Evolutionary conservation across 495 filamentous ascomycete genomes (phyloP).

Genomic region (Hyphodiscus hymeniophilus): DNA sequence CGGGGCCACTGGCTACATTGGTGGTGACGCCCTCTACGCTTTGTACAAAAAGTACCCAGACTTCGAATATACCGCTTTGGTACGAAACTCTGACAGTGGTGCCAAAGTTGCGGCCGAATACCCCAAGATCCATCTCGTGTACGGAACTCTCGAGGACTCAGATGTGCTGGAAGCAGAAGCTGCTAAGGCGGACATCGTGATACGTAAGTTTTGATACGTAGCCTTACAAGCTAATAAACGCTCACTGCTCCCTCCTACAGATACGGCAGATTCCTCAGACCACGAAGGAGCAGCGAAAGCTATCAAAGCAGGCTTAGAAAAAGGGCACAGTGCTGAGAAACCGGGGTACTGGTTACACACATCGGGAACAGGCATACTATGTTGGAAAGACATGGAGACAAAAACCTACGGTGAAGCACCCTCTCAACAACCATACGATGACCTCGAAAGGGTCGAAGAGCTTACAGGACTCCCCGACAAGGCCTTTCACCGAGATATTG

Average conservation of each 20-base stretch:
- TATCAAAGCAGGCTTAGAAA: slow-evolving; percentile 35
- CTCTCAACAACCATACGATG: slow-evolving; percentile 18
- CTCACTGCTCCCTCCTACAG: slow-evolving; percentile 17
- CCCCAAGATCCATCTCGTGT: slow-evolving; percentile 45
- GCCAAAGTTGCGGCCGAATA: slow-evolving; percentile 50
- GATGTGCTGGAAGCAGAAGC: slow-evolving; percentile 49
- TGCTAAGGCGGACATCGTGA: slow-evolving; percentile 56
- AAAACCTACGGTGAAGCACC: slow-evolving; percentile 34
- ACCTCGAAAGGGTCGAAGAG: slow-evolving; percentile 13
- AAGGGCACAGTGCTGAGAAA: slow-evolving; percentile 35
- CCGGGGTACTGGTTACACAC: slow-evolving; percentile 42
- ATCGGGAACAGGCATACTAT: slow-evolving; percentile 38
- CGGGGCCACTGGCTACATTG: slow-evolving; percentile 69
- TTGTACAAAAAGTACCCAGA: slow-evolving; percentile 57
- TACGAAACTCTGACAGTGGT: slow-evolving; percentile 59
- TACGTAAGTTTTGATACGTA: slow-evolving; percentile 39
- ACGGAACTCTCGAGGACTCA: slow-evolving; percentile 48
- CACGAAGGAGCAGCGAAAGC: slow-evolving; percentile 32
- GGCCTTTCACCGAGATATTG: slow-evolving; percentile 35
- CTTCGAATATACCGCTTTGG: slow-evolving; percentile 56
- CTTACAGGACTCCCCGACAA: slow-evolving; percentile 29
- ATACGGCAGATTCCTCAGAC: slow-evolving; percentile 40
- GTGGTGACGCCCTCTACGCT: slow-evolving; percentile 58
- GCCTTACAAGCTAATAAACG: neutral
- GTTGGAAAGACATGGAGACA: slow-evolving; percentile 34